Evolutionary conservation across 2,329 filamentous ascomycete species (phyloP), one percentile per base, ranked within the genome.

Genomic region (Botrytis medusae): DNA sequence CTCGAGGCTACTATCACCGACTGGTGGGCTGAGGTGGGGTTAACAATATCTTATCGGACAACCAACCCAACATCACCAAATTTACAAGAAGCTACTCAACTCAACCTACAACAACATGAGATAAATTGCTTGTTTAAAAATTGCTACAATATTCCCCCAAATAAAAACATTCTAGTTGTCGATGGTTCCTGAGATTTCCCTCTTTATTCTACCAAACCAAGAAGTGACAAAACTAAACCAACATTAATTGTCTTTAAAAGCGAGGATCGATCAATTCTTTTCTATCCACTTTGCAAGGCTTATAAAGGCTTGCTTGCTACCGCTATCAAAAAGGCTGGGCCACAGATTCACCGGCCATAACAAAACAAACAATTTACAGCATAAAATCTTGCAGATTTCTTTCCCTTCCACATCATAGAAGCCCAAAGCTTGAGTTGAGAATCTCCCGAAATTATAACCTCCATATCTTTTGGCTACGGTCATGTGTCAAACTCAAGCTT

Each of bases 231-330:
- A 44, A 61, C 4, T 25, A 10, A 62, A 20, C 16, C 25, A 69
- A 42, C 22, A 22, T 42, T 4, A n/a, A 22, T 57, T 69, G 14
- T 10, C 34, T 69, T 32, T 29, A 4, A 51, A 4, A 54, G 7
- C 9, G 22, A n/a, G 29, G 25, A 34, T 51, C 5, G 9, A 51
- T 68, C 32, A 32, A 46, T 34, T 37, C 16, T 51, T 29, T n/a
- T 57, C 37, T 54, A 54, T 69, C 65, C 65, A 57, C 65, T 69
- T 57, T 69, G 51, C 40, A 32, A 69, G 67, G 54, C 67, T 69
- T 29, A 18, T 63, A n/a, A 29, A 44, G 37, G 37, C 25, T 29
- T 10, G 6, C 60, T 65, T 46, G 22, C 34, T 64, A n/a, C 22
- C 40, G 7, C 34, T 46, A 20, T 54, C n/a, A 18, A 68, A 10